Evolutionary conservation across 495 filamentous ascomycete genomes (phyloP), one percentile per base, ranked within the genome.

Genomic region (Neurospora sp.): DNA sequence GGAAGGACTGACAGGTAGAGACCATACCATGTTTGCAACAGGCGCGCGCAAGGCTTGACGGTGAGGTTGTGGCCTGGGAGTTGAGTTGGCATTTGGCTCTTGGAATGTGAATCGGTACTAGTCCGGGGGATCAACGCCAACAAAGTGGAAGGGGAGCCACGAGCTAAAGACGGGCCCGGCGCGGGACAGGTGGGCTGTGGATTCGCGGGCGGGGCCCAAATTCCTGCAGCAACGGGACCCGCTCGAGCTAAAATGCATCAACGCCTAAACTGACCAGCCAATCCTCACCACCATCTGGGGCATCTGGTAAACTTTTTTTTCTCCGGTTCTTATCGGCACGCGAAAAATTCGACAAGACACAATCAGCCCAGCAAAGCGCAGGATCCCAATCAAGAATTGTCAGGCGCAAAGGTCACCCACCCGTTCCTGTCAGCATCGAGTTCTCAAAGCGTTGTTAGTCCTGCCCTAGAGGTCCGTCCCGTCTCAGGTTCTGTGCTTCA

Each of bases 211-310:
- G 54, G 54, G 27, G 54, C 27, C 27, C 27, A 66, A 35, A 66
- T 66, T 66, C 54, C 54, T 66, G 54, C 54, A 66, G 54, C 27
- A 37, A 66, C 54, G 54, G 49, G 54, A 66, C 31, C 54, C 44
- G 71, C 71, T 11, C 72, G 73, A 74, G 74, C 69, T 73, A 70
- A 75, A 40, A 60, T 66, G 72, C 74, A 76, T 76, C 74, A 76
- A 74, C 40, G 74, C 74, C 75, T 62, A 60, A 76, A 76, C 66
- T 54, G n/a, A 69, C 74, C 70, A 54, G 46, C 71, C 73, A 74
- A 73, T 62, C 71, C 44, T 74, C 44, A 38, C 41, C 46, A 41
- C 73, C 54, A 69, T 72, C 71, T 49, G 54, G 71, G 42, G 54
- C n/a, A 72, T 18, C 44, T 20, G 71, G 44, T 38, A 69, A 46